Percentiles rank a stretch among this genome's conserved stretches.
Evolutionary conservation across 805 yeast species (phyloP).

Genomic region (Teunomyces lycoperdinae): DNA sequence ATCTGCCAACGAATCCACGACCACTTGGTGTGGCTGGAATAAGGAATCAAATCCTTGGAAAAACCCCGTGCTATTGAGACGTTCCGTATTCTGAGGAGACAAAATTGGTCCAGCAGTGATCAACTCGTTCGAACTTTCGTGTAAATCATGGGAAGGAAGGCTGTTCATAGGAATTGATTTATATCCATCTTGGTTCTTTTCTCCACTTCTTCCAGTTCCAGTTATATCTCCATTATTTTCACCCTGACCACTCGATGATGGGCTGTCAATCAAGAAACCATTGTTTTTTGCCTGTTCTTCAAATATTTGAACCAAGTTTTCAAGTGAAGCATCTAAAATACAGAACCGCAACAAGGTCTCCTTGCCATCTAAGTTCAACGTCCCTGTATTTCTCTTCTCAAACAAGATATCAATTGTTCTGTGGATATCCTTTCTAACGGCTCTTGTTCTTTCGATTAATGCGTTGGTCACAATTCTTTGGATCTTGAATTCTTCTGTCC

Average conservation of each 20-base stretch:
- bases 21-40: conserved; percentile 67
- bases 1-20: conserved; percentile 57
- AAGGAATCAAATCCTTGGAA: conserved; percentile 23
- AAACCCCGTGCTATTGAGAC: conserved; percentile 17
- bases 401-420: conserved; percentile 50
- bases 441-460: conserved; percentile 48
- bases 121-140: conserved; percentile 48
- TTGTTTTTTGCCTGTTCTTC: conserved; percentile 35
- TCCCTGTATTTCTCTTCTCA: conserved; percentile 43
- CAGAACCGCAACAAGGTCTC: conserved; percentile 54
- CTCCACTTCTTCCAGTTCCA: not conserved
- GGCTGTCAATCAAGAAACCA: conserved; percentile 11
- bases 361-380: conserved; percentile 51
- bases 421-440: conserved; percentile 51
- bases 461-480: conserved; percentile 49
- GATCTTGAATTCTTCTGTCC: conserved; percentile 33
- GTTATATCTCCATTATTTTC: not conserved
- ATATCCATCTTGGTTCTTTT: not conserved
- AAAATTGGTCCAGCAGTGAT: conserved; percentile 54
- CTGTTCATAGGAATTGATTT: conserved; percentile 1
- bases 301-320: conserved; percentile 50
- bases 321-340: conserved; percentile 52
- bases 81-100: conserved; percentile 36
- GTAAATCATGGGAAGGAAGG: conserved; percentile 28
- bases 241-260: not conserved